phyloP scores from a whole-genome alignment of 1,284 basidiomycete genomes.

The Sporisorium exsertum region DNA sequence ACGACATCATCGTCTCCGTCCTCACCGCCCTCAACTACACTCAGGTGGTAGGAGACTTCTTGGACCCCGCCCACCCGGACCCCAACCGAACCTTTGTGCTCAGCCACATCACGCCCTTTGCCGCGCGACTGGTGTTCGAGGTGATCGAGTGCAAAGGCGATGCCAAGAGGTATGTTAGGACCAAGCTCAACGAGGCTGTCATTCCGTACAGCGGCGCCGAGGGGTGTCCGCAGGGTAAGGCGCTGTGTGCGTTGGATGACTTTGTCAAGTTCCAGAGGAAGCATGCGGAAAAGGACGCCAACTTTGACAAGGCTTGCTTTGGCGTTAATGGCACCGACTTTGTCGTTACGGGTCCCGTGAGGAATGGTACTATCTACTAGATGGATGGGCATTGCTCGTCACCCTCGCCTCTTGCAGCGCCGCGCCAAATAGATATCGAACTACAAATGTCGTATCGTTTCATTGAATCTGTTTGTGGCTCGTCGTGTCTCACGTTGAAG shows the following conservation, averaged over 20 bases:
- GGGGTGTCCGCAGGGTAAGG: slow-evolving; percentile 76
- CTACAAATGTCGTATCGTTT: too few relatives aligned
- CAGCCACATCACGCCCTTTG: slow-evolving; percentile 56
- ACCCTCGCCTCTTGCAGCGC: not conserved
- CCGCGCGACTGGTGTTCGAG: slow-evolving; percentile 53
- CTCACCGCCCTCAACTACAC: slow-evolving; percentile 65
- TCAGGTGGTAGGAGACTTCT: slow-evolving; percentile 51
- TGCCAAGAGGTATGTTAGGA: slow-evolving; percentile 76
- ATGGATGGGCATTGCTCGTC: not conserved
- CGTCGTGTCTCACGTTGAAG: too few relatives aligned
- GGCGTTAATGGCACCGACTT: slow-evolving; percentile 61
- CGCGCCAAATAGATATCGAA: not conserved
- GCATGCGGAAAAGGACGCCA: slow-evolving; percentile 52
- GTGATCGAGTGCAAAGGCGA: slow-evolving; percentile 51
- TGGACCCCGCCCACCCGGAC: slow-evolving; percentile 44
- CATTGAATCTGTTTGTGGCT: too few relatives aligned
- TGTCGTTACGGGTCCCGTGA: slow-evolving; percentile 47
- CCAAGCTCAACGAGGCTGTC: slow-evolving; percentile 88
- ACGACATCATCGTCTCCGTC: slow-evolving; percentile 58
- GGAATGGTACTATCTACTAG: slow-evolving; percentile 52
- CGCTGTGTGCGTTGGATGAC: slow-evolving; percentile 81
- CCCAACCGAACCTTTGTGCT: slow-evolving; percentile 51
- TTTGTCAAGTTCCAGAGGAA: slow-evolving; percentile 74
- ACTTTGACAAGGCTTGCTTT: slow-evolving; percentile 62
- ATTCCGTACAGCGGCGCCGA: slow-evolving; percentile 83